phyloP scores from a whole-genome alignment of 2,329 filamentous ascomycete species.

The Aspergillus fischeri region DNA sequence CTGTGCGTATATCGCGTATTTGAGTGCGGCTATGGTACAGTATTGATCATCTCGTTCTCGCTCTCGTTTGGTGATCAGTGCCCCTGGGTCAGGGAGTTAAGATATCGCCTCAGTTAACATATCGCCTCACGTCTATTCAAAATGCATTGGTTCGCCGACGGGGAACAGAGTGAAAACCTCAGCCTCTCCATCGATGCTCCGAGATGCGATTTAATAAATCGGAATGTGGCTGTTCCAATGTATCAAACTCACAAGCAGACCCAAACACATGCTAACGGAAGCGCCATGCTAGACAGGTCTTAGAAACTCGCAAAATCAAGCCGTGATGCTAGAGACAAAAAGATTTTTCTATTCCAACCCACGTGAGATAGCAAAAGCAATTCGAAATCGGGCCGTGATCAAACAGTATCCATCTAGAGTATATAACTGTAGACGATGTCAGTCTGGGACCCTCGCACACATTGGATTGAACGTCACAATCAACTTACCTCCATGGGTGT shows the following conservation, averaged over 20 bases:
- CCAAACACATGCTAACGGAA: neutral
- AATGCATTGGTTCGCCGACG: neutral
- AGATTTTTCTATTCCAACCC: neutral
- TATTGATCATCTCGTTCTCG: neutral
- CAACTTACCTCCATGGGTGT: conserved; percentile 78
- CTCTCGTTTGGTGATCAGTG: neutral
- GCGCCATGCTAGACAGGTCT: neutral
- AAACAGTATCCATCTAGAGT: neutral
- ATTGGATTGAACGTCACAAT: neutral
- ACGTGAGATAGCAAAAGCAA: neutral
- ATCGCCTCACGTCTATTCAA: neutral
- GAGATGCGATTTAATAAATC: neutral
- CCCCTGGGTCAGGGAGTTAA: neutral
- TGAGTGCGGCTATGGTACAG: neutral
- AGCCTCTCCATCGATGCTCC: neutral
- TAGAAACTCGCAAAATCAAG: neutral
- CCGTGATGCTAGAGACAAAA: neutral
- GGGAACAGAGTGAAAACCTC: neutral
- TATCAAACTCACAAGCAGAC: neutral
- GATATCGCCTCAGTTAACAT: too few relatives aligned
- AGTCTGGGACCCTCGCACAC: neutral
- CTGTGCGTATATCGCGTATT: neutral
- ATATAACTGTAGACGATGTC: neutral
- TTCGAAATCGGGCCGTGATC: neutral
- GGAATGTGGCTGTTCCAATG: neutral